Base-by-base conservation (phyloP, 2,329 filamentous ascomycete species). In the Ophiocordyceps sinensis region DNA sequence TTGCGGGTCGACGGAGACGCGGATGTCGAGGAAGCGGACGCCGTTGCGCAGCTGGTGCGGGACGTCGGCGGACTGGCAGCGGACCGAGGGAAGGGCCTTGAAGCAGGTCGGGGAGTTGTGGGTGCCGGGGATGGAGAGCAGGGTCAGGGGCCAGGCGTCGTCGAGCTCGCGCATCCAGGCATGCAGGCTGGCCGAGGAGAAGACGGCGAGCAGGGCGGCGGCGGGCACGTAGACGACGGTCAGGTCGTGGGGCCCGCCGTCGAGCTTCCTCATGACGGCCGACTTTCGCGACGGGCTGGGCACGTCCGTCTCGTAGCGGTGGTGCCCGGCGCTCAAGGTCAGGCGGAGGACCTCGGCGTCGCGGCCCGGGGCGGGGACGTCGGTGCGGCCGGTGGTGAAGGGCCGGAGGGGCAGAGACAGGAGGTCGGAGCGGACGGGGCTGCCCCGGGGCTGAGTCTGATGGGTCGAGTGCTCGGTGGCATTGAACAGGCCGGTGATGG, bases 81-180 rank as follows among this genome's bases (percentile, higher is more conserved):
- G 82, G 31, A 96, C 91, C 1, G 86, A 94, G 1, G 91, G 91
- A 5, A 95, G 73, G 12, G 91, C 88, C 38, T 76, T 73, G 66
- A 93, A 73, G 63, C 76, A 82, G 10, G 88, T 93, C 7, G 91
- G 85, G 15, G 84, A 85, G 64, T 98, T 96, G 68, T 98, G 91
- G 0, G 91, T 95, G 47, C 91, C 91, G 0, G 91, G 91, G 47
- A 96, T 91, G 39, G 83, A 91, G 39, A 98, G 75, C 3, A 81
- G 73, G 1, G 85, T 83, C 5, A 96, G 68, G 2, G 85, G 78
- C 40, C 77, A 81, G 17, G 77, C 71, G 53, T 88, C 75, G 45
- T 72, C 68, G 35, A 96, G 70, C 45, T 79, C 71, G 43, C 69
- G 62, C 88, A 96, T 96, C 91, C 91, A 94, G 41, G 69, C 63